Conservation (phyloP, 139 green algal species). For the Microglena sp. region DNA sequence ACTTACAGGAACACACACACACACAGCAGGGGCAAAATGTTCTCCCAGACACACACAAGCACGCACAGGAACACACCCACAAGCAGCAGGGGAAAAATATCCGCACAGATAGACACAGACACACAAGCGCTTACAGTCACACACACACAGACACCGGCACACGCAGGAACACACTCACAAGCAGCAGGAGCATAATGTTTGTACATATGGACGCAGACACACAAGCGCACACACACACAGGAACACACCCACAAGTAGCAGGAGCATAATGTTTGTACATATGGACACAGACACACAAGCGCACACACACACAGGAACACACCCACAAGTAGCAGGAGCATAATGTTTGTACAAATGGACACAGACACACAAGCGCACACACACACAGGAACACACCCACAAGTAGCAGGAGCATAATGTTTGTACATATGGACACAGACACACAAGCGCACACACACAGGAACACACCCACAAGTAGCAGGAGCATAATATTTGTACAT, state of each 20-base stretch:
- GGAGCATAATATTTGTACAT: too few relatives aligned
- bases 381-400: too few relatives aligned
- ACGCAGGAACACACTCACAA: constrained; percentile 6
- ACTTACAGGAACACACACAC: neutral
- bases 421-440: constrained; percentile 1
- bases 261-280: too few relatives aligned
- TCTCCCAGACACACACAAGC: neutral
- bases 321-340: too few relatives aligned
- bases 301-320: too few relatives aligned
- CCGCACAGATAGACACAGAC: neutral
- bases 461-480: neutral
- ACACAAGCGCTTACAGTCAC: neutral
- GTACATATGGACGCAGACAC: neutral
- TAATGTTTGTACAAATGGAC: neutral
- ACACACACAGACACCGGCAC: constrained; percentile 7
- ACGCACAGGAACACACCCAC: neutral
- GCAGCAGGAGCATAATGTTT: neutral
- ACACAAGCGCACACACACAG: constrained; percentile 5
- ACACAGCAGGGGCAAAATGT: neutral
- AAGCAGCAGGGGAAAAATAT: neutral
- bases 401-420: too few relatives aligned
- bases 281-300: constrained; percentile 2
- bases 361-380: constrained; percentile 5
- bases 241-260: neutral
- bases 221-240: constrained; percentile 6